A percentile compares a stretch with the other conserved stretches of the same genome.
phyloP scores from a whole-genome alignment of 192 early-diverging fungal species.

The Glomus cerebriforme region DNA sequence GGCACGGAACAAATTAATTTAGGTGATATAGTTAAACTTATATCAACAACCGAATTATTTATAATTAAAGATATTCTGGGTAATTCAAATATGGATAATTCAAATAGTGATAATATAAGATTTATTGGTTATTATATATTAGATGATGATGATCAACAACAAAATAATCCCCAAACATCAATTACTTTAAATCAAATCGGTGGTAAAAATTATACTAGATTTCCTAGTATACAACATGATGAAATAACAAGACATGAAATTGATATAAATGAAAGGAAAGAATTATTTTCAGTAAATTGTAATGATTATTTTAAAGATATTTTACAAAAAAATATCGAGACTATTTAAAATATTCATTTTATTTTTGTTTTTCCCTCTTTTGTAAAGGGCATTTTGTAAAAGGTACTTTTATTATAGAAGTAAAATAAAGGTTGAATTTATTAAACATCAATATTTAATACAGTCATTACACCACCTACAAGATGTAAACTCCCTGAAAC shows the following conservation, averaged over 20 bases:
- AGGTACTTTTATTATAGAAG: no score
- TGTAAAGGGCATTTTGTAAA: no score
- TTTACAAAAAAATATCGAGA: no score
- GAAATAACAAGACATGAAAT: background rate
- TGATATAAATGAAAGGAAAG: background rate
- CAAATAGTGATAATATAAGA: background rate
- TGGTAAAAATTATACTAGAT: background rate
- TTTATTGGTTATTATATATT: background rate
- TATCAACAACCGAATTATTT: background rate
- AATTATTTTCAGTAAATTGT: background rate
- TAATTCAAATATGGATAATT: background rate
- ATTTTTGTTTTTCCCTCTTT: no score
- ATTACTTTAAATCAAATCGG: background rate
- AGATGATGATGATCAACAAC: background rate
- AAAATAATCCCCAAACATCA: background rate
- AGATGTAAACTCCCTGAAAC: conserved; percentile 93
- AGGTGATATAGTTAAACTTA: background rate
- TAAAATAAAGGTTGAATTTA: conserved; percentile 19
- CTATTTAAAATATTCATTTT: no score
- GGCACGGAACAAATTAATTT: background rate
- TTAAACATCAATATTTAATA: conserved; percentile 60
- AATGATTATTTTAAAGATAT: no score
- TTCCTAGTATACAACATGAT: background rate
- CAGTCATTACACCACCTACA: conserved; percentile 81
- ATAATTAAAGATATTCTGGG: background rate